Evolutionary conservation across 345 rosid species (phyloP).

Genomic region (Nephelium lappaceum): DNA sequence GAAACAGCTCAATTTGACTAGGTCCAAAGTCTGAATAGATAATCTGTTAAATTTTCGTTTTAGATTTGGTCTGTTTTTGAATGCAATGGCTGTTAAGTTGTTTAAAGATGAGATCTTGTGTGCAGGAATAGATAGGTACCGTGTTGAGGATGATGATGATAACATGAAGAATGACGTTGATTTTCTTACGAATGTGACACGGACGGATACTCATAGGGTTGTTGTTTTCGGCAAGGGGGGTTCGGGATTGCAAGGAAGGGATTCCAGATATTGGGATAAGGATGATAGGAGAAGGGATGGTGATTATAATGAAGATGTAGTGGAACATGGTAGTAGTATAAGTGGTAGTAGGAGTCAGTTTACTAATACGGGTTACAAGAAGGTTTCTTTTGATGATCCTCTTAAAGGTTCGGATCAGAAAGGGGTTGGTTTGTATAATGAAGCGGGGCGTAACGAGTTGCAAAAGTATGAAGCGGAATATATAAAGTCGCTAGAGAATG

Average conservation of each 20-base stretch:
- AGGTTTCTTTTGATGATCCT: conserved; percentile 31
- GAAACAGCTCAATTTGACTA: conserved; percentile 1
- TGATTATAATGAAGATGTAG: conserved; percentile 73
- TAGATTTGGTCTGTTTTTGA: neutral
- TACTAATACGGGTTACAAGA: conserved; percentile 34
- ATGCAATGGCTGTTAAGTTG: neutral
- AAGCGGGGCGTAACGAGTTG: conserved; percentile 83
- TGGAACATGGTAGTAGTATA: conserved; percentile 35
- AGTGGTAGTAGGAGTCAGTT: conserved; percentile 27
- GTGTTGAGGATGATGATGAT: conserved; percentile 31
- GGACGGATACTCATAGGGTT: conserved; percentile 51
- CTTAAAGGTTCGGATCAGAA: conserved; percentile 31
- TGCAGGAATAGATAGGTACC: conserved; percentile 44
- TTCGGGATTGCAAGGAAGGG: conserved; percentile 68
- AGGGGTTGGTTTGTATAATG: conserved; percentile 79
- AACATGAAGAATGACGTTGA: conserved; percentile 52
- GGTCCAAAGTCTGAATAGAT: neutral
- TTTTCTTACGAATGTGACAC: conserved; percentile 86
- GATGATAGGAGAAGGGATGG: conserved; percentile 94
- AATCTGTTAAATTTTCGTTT: neutral
- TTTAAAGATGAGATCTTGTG: neutral
- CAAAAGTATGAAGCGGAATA: conserved; percentile 80
- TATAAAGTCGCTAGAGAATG: conserved; percentile 66
- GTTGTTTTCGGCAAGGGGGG: conserved; percentile 79
- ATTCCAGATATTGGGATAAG: conserved; percentile 92